Conservation (phyloP, 768 basidiomycete genomes). For the Candolleomyces aberdarensis region DNA sequence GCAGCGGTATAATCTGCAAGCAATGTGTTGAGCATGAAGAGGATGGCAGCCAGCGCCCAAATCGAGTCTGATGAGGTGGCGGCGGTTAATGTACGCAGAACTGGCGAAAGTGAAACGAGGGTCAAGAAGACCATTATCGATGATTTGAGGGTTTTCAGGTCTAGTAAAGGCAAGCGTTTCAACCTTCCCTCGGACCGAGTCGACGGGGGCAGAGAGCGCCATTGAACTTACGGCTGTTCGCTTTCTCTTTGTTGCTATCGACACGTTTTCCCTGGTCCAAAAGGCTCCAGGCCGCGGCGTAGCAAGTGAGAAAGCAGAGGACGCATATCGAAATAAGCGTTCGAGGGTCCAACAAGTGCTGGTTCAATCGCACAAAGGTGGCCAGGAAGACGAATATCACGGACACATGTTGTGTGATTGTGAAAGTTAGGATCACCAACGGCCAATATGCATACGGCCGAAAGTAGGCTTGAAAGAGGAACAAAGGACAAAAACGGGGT, state of each 20-base stretch:
- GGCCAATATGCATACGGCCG: constrained; percentile 72
- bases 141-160: constrained; percentile 72
- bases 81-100: constrained; percentile 87
- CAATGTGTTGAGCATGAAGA: constrained; percentile 79
- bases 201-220: not conserved
- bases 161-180: constrained; percentile 31
- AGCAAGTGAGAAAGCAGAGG: constrained; percentile 57
- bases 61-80: constrained; percentile 97
- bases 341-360: constrained; percentile 63
- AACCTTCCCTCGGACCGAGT: constrained; percentile 2
- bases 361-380: constrained; percentile 71
- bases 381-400: constrained; percentile 80
- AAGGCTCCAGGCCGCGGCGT: constrained; percentile 50
- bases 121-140: constrained; percentile 85
- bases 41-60: constrained; percentile 86
- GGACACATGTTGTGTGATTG: constrained; percentile 83
- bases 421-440: constrained; percentile 63
- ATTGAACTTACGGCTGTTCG: not conserved
- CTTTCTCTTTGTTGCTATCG: not conserved
- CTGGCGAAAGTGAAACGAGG: constrained; percentile 87
- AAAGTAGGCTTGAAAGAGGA: not conserved
- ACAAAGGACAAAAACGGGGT: constrained; percentile 13
- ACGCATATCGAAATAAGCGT: constrained; percentile 65
- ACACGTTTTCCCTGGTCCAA: not conserved
- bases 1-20: constrained; percentile 77